Percentiles rank a stretch among this genome's conserved stretches.
phyloP scores from a whole-genome alignment of 108 stramenopile genomes.

The Nannochloropsis granulata region DNA sequence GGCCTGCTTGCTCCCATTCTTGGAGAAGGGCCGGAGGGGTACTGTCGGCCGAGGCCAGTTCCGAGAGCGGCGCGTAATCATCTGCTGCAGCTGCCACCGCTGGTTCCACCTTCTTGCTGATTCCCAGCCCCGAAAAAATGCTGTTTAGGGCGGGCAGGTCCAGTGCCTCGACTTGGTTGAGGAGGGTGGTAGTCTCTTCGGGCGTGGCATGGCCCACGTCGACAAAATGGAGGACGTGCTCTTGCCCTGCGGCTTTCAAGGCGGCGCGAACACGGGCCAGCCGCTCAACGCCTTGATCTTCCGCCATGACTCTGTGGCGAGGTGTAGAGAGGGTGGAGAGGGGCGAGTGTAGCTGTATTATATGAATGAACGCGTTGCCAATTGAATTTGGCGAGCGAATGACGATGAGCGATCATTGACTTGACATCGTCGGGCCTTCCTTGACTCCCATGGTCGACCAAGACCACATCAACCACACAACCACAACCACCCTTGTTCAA shows the following conservation, averaged over 20 bases:
- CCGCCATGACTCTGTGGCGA: not conserved
- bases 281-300: not conserved
- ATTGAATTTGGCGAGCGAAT: no score
- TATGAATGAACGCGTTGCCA: no score
- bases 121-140: constrained; percentile 18
- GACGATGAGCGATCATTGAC: no score
- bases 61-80: not conserved
- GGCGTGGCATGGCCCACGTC: constrained; percentile 18
- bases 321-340: no score
- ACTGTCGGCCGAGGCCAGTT: not conserved
- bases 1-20: constrained; percentile 17
- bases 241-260: constrained; percentile 27
- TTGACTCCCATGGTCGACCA: no score
- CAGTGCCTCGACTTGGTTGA: constrained; percentile 25
- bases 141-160: constrained; percentile 11
- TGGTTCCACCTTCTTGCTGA: not conserved
- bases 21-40: not conserved
- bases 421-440: no score
- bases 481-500: no score
- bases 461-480: no score
- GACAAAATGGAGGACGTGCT: constrained; percentile 35
- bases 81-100: not conserved
- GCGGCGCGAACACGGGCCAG: not conserved
- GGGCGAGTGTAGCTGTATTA: no score
- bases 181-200: not conserved